These are phyloP conservation scores for Tieghemiomyces parasiticus DNA, from an alignment of 192 early-diverging fungal genomes.

Conservation along the genomic window DNA sequence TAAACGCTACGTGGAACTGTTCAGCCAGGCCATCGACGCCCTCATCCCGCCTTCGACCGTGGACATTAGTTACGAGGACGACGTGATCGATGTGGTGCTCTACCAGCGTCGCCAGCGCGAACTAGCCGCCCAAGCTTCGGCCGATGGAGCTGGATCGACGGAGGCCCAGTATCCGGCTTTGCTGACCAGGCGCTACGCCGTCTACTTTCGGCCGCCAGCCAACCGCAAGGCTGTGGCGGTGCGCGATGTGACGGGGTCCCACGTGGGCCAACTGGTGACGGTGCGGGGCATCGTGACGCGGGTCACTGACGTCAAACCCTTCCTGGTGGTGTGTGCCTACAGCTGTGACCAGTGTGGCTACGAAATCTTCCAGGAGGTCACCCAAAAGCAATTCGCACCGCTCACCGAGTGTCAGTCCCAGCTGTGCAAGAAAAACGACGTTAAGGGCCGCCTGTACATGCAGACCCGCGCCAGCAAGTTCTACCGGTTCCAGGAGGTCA, in stretches of 20 bases:
- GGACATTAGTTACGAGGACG: conserved; percentile 45
- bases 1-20: conserved; percentile 69
- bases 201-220: conserved; percentile 66
- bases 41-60: conserved; percentile 36
- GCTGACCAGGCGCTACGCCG: conserved; percentile 71
- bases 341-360: conserved; percentile 87
- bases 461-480: conserved; percentile 89
- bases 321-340: conserved; percentile 74
- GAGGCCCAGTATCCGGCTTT: conserved; percentile 50
- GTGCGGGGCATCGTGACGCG: conserved; percentile 88
- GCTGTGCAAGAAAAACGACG: conserved; percentile 64
- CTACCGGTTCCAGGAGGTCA: conserved; percentile 90
- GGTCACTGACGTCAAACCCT: conserved; percentile 86
- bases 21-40: conserved; percentile 57
- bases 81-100: conserved; percentile 82
- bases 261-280: conserved; percentile 74
- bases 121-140: conserved; percentile 20
- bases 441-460: conserved; percentile 70
- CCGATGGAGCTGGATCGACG: conserved; percentile 6
- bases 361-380: conserved; percentile 93
- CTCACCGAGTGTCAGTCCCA: conserved; percentile 64
- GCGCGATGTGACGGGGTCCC: conserved; percentile 65
- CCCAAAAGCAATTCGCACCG: conserved; percentile 55
- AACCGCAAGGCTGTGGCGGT: conserved; percentile 52
- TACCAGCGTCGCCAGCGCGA: conserved; percentile 67